These are phyloP conservation scores for Arabidopsis thaliana DNA, from an alignment of 345 rosid genomes.

Conservation along the genomic window TAIR10.1 NC_003070.9:28193501-28194000, in stretches of 20 bases:
- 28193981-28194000: constrained; percentile 28
- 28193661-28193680: constrained; percentile 77
- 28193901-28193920: not conserved
- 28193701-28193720: constrained; percentile 31
- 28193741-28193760: constrained; percentile 46
- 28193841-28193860: constrained; percentile 20
- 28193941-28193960: constrained; percentile 38
- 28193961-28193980: constrained; percentile 28
- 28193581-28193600: constrained; percentile 47
- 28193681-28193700: constrained; percentile 50
- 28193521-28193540: constrained; percentile 73
- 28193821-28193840: constrained; percentile 16
- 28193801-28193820: constrained; percentile 8
- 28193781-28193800: constrained; percentile 22
- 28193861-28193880: constrained; percentile 36
- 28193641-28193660: constrained; percentile 83
- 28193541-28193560: constrained; percentile 24
- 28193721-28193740: constrained; percentile 46
- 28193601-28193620: constrained; percentile 52
- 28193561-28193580: constrained; percentile 34
- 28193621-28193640: constrained; percentile 52
- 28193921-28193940: constrained; percentile 9
- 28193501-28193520: constrained; percentile 56
- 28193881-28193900: constrained; percentile 41
- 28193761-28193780: constrained; percentile 49